phyloP scores from a whole-genome alignment of 2,329 filamentous ascomycete genomes.

The Xylaria multiplex region DNA sequence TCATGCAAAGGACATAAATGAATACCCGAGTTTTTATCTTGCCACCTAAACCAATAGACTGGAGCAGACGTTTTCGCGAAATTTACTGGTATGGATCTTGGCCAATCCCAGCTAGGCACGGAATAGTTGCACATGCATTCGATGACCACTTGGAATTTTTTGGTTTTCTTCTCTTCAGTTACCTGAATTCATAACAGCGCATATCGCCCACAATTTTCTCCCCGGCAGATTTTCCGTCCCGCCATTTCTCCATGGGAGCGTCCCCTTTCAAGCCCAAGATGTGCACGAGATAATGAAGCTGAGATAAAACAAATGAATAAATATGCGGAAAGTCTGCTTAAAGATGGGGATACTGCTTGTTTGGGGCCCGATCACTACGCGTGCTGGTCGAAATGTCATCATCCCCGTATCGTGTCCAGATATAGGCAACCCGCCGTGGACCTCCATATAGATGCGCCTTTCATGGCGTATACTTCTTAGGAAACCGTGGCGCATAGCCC shows the following conservation, averaged over 20 bases:
- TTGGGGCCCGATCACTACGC: not conserved
- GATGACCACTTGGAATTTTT: not conserved
- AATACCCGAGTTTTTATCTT: slow-evolving; percentile 25
- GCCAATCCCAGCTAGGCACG: slow-evolving; percentile 3
- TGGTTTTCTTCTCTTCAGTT: slow-evolving; percentile 12
- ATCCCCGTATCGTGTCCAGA: not conserved
- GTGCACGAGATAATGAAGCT: slow-evolving; percentile 11
- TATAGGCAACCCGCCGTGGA: slow-evolving; percentile 9
- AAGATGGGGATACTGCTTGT: not conserved
- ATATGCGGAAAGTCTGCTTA: slow-evolving; percentile 3
- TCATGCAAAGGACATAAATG: slow-evolving; percentile 17
- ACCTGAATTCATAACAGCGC: slow-evolving; percentile 7
- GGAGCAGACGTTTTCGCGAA: slow-evolving; percentile 19
- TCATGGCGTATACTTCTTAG: not conserved
- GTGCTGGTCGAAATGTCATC: slow-evolving; percentile 1
- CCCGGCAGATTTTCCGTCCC: not conserved
- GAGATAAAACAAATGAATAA: slow-evolving; percentile 12
- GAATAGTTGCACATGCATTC: slow-evolving; percentile 7
- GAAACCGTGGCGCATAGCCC: not conserved
- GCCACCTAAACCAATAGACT: slow-evolving; percentile 21
- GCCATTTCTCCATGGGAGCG: slow-evolving; percentile 1
- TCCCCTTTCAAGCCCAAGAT: not conserved
- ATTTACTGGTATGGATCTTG: slow-evolving; percentile 10
- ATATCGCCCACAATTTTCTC: not conserved
- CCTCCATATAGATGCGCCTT: not conserved